Evolutionary conservation across 2,329 filamentous ascomycete genomes (phyloP).

Genomic region (Trichoderma polysporum): DNA sequence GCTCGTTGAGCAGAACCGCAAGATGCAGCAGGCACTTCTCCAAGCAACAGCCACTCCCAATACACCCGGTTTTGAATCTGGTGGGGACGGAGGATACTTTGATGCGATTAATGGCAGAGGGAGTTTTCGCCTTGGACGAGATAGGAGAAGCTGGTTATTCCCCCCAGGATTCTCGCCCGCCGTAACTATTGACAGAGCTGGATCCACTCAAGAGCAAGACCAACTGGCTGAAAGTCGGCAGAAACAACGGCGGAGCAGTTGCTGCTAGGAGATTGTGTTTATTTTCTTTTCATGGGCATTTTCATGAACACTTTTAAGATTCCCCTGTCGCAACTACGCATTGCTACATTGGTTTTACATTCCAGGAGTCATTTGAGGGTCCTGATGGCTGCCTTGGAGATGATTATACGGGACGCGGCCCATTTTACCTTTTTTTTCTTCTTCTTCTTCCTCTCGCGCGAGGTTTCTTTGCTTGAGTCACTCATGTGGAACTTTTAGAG

Average conservation of each 20-base stretch:
- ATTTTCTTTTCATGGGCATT: background rate
- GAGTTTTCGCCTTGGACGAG: conserved; percentile 58
- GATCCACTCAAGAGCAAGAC: conserved; percentile 32
- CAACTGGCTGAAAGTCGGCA: conserved; percentile 25
- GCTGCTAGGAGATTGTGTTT: conserved; percentile 25
- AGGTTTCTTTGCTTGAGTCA: background rate
- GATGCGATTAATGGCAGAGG: conserved; percentile 47
- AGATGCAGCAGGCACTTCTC: conserved; percentile 59
- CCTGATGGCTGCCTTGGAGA: background rate
- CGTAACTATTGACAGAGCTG: conserved; percentile 48
- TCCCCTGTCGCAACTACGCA: background rate
- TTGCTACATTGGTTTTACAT: background rate
- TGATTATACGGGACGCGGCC: background rate
- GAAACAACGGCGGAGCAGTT: conserved; percentile 33
- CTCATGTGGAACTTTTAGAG: background rate
- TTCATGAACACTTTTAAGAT: background rate
- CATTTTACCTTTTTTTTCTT: background rate
- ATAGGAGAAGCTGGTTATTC: conserved; percentile 60
- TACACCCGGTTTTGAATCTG: conserved; percentile 47
- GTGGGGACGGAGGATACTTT: conserved; percentile 51
- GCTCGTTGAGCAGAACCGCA: conserved; percentile 63
- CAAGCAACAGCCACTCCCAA: conserved; percentile 55
- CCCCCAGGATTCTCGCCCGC: conserved; percentile 54
- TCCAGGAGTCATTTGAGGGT: background rate
- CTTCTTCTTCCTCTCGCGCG: background rate